Conservation (phyloP, 495 filamentous ascomycete genomes). For the Letharia columbiana region DNA sequence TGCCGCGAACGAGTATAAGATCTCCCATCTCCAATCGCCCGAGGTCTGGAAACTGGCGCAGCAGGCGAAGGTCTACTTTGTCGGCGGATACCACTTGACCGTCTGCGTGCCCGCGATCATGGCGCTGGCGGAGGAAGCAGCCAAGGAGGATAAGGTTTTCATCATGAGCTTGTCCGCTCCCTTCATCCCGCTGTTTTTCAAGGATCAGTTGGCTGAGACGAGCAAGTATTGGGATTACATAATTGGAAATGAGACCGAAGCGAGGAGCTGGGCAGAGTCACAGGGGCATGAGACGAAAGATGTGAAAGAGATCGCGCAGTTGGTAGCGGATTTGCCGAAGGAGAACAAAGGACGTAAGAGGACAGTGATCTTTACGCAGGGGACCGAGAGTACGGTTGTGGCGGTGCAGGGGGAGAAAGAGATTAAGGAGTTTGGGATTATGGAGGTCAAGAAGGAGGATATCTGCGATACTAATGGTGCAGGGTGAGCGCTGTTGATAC, state of each 20-base stretch:
- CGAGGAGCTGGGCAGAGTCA: conserved; percentile 69
- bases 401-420: conserved; percentile 59
- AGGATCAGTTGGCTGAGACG: conserved; percentile 78
- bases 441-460: conserved; percentile 57
- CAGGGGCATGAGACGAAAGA: conserved; percentile 65
- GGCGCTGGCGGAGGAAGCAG: conserved; percentile 84
- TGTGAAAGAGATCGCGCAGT: conserved; percentile 78
- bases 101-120: conserved; percentile 85
- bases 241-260: conserved; percentile 95
- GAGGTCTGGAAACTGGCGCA: conserved; percentile 86
- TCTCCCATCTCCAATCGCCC: conserved; percentile 85
- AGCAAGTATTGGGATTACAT: conserved; percentile 91
- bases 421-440: conserved; percentile 69
- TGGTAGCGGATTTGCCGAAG: conserved; percentile 82
- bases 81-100: conserved; percentile 84
- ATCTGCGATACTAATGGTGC: conserved; percentile 96
- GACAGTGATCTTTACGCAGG: conserved; percentile 87
- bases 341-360: conserved; percentile 70
- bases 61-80: conserved; percentile 78
- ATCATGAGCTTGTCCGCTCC: conserved; percentile 85
- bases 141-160: conserved; percentile 80
- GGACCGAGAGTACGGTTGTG: conserved; percentile 78
- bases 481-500: conserved; percentile 44
- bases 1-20: conserved; percentile 92
- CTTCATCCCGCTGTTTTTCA: conserved; percentile 96